These are phyloP conservation scores for Ustilago trichophora DNA, from an alignment of 1,284 basidiomycete species.

Conservation along the genomic window DNA sequence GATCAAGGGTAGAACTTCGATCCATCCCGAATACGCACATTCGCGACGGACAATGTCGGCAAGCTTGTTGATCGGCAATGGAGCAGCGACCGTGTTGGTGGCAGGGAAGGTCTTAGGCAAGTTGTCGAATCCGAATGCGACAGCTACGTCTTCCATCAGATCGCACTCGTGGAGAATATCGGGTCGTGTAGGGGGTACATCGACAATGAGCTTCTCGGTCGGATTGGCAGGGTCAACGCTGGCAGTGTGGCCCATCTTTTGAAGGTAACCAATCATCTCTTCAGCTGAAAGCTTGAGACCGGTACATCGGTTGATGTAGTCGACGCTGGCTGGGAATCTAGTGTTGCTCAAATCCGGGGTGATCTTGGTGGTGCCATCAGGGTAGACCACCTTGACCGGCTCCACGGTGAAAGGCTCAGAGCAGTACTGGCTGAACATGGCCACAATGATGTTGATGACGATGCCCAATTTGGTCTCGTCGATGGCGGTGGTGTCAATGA, in stretches of 20 bases:
- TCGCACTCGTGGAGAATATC: conserved; percentile 99
- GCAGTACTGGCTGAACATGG: conserved; percentile 98
- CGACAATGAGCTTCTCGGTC: conserved; percentile 76
- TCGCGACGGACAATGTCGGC: conserved; percentile 87
- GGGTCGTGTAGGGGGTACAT: conserved; percentile 88
- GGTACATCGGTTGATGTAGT: conserved; percentile 95
- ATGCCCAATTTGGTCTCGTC: conserved; percentile 96
- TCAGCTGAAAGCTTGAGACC: conserved; percentile 77
- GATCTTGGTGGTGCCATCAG: conserved; percentile 75
- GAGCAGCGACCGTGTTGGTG: conserved; percentile 95
- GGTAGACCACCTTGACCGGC: conserved; percentile 60
- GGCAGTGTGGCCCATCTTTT: conserved; percentile 74
- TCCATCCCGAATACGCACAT: conserved; percentile 94
- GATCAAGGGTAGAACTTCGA: conserved; percentile 92
- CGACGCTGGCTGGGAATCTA: conserved; percentile 78
- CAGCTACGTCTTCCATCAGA: conserved; percentile 96
- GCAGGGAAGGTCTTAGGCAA: conserved; percentile 88
- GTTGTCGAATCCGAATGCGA: conserved; percentile 98
- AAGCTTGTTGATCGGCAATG: conserved; percentile 87
- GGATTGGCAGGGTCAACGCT: conserved; percentile 21
- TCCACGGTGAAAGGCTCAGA: conserved; percentile 78
- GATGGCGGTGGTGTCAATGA: conserved; percentile 97
- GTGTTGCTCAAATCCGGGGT: conserved; percentile 83
- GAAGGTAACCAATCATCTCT: conserved; percentile 75
- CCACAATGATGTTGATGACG: conserved; percentile 90